These are phyloP conservation scores for Lanmaoa pseudosensibilis DNA, from an alignment of 768 basidiomycete species.

Conservation along the genomic window DNA sequence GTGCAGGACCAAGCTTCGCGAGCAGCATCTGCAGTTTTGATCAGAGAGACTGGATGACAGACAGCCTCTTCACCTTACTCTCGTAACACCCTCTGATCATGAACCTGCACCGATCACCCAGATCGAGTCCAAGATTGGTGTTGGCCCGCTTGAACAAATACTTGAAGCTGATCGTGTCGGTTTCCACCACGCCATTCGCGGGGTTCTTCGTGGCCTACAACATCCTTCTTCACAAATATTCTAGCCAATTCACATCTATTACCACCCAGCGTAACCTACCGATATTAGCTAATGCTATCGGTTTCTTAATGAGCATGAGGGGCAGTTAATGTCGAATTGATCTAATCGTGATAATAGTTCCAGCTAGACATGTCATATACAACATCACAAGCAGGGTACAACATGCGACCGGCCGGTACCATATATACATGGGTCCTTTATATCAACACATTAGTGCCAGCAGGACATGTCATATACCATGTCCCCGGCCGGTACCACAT, in stretches of 20 bases:
- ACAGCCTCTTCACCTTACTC: conserved; percentile 22
- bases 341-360: too few species aligned
- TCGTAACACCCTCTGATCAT: conserved; percentile 26
- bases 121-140: conserved; percentile 24
- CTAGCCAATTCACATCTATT: conserved; percentile 28
- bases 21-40: conserved; percentile 29
- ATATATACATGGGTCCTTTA: too few species aligned
- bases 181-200: conserved; percentile 26
- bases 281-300: conserved; percentile 26
- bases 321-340: too few species aligned
- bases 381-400: too few species aligned
- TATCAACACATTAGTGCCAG: too few species aligned
- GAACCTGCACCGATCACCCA: conserved; percentile 31
- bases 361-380: too few species aligned
- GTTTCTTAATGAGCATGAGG: too few species aligned
- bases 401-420: too few species aligned
- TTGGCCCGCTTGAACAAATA: conserved; percentile 22
- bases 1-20: conserved; percentile 26
- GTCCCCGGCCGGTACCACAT: too few species aligned
- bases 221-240: conserved; percentile 35
- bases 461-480: too few species aligned
- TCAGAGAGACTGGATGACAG: conserved; percentile 16
- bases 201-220: conserved; percentile 35
- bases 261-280: conserved; percentile 33
- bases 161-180: conserved; percentile 17